These are phyloP conservation scores for Cerioporus squamosus DNA, from an alignment of 1,284 basidiomycete genomes.

Conservation along the genomic window DNA sequence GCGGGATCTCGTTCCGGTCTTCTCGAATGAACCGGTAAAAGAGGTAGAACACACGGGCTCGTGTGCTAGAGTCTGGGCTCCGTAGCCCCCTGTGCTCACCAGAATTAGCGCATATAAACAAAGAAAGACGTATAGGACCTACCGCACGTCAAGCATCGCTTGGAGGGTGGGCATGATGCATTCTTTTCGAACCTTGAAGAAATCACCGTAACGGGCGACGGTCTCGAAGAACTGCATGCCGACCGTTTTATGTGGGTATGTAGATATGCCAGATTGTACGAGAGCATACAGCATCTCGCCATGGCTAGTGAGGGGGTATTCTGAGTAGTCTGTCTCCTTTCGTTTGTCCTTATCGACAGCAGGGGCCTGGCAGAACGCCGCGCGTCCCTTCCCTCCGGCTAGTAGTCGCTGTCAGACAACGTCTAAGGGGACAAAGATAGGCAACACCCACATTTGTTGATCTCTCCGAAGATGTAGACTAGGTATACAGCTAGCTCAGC, in stretches of 20 bases:
- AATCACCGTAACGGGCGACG: conserved; percentile 90
- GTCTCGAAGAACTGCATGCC: conserved; percentile 95
- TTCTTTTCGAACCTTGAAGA: conserved; percentile 92
- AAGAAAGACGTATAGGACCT: conserved; percentile 23
- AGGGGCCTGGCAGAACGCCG: conserved; percentile 76
- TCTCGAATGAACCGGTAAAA: conserved; percentile 95
- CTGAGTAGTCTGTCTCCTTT: conserved; percentile 77
- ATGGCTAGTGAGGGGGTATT: conserved; percentile 87
- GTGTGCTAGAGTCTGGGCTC: conserved; percentile 72
- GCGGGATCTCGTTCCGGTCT: conserved; percentile 78
- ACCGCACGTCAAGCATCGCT: conserved; percentile 88
- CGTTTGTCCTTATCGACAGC: conserved; percentile 71
- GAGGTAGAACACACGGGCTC: conserved; percentile 88
- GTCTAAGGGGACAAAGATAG: neutral
- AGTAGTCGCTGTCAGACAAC: neutral
- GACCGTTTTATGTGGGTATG: conserved; percentile 89
- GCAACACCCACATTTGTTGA: conserved; percentile 68
- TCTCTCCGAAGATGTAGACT: conserved; percentile 93
- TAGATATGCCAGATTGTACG: conserved; percentile 82
- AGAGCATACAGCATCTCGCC: conserved; percentile 90
- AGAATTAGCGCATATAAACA: conserved; percentile 1
- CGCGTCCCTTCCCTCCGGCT: conserved; percentile 76
- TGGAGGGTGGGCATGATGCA: conserved; percentile 87
- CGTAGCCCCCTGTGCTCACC: conserved; percentile 80
- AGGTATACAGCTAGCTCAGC: conserved; percentile 93